Percentiles rank a stretch among this genome's conserved stretches.
phyloP scores from a whole-genome alignment of 169 alveolate genomes.

The Plasmodium falciparum region DNA sequence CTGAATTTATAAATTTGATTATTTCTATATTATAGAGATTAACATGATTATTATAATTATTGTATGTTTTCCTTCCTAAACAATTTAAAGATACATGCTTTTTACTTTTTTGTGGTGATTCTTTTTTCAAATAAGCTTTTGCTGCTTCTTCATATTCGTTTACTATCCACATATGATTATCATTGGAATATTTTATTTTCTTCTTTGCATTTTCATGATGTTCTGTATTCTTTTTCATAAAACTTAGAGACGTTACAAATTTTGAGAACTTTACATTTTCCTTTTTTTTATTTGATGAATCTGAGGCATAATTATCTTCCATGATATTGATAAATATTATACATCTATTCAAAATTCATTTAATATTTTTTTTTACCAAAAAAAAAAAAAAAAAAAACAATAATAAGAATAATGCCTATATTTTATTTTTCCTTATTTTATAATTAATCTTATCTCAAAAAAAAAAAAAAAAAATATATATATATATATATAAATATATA shows the following conservation, averaged over 20 bases:
- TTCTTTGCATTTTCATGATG: constrained; percentile 57
- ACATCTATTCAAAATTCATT: no score
- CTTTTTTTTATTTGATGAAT: constrained; percentile 24
- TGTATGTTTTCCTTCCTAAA: constrained; percentile 65
- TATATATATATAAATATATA: not conserved
- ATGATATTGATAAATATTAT: not conserved
- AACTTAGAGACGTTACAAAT: constrained; percentile 67
- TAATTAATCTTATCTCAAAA: no score
- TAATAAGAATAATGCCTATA: no score
- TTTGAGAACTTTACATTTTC: constrained; percentile 58
- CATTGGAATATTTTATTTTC: constrained; percentile 64
- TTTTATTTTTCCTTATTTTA: no score
- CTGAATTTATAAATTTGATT: constrained; percentile 57
- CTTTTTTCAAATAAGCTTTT: constrained; percentile 48
- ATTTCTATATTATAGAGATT: constrained; percentile 62
- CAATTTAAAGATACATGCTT: constrained; percentile 66
- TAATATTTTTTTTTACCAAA: not conserved
- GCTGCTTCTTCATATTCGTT: constrained; percentile 56
- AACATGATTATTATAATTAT: constrained; percentile 39
- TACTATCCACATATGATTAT: constrained; percentile 70
- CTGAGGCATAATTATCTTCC: constrained; percentile 24
- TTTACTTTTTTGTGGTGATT: constrained; percentile 32
- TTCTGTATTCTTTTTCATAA: constrained; percentile 68
- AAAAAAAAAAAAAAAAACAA: no score
- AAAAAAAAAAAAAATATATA: not conserved